Conservation (phyloP, 1,139 yeast genomes). For the Sporopachydermia cereana region DNA sequence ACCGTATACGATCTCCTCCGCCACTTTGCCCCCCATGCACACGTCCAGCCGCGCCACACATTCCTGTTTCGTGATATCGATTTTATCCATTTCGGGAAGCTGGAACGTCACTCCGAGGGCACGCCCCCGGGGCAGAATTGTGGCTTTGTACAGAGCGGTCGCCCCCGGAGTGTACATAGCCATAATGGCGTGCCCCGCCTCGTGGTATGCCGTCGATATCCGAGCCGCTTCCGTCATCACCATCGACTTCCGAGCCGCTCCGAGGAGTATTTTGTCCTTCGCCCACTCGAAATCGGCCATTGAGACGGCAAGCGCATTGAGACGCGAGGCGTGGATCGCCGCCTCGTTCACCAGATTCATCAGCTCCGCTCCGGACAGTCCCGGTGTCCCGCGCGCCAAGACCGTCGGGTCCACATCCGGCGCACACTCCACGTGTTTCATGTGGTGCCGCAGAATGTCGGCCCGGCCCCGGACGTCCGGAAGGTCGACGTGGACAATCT, state of each 20-base stretch:
- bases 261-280: conserved; percentile 92
- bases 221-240: conserved; percentile 93
- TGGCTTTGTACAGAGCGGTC: conserved; percentile 90
- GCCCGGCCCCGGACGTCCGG: conserved; percentile 98
- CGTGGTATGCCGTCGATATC: conserved; percentile 92
- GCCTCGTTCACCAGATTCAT: conserved; percentile 96
- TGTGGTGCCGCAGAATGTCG: conserved; percentile 83
- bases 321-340: conserved; percentile 91
- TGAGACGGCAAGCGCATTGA: conserved; percentile 80
- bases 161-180: conserved; percentile 96
- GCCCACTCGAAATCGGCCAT: conserved; percentile 98
- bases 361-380: conserved; percentile 92
- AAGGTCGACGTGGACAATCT: conserved; percentile 85
- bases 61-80: conserved; percentile 81
- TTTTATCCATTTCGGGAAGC: conserved; percentile 96
- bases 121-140: conserved; percentile 91
- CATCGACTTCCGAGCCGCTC: conserved; percentile 97
- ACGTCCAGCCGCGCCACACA: conserved; percentile 89
- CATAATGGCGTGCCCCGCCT: conserved; percentile 98
- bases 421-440: conserved; percentile 80
- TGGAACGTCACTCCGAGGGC: conserved; percentile 96
- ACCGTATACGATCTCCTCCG: conserved; percentile 89
- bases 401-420: conserved; percentile 78
- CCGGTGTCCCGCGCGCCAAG: conserved; percentile 95
- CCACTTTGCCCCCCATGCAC: conserved; percentile 98